Percentiles rank a stretch among this genome's conserved stretches.
phyloP scores from a whole-genome alignment of 495 filamentous ascomycete genomes.

The Podospora sp. region DNA sequence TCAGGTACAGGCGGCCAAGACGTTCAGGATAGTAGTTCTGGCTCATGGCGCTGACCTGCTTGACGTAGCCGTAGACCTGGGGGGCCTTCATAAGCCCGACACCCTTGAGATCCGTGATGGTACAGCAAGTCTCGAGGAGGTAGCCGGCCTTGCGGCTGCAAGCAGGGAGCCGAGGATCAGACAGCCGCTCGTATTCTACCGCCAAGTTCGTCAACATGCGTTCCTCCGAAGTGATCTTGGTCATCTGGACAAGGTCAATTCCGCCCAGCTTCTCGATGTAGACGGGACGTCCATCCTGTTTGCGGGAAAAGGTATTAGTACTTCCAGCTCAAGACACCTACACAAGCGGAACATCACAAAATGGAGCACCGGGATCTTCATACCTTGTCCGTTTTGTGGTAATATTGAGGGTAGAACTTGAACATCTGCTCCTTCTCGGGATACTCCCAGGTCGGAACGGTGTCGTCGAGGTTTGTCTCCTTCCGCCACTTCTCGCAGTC shows the following conservation, averaged over 20 bases:
- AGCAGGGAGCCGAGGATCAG: constrained; percentile 89
- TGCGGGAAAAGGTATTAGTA: constrained; percentile 15
- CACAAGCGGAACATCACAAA: background rate
- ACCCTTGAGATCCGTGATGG: constrained; percentile 94
- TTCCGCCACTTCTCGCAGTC: constrained; percentile 90
- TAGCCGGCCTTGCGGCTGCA: constrained; percentile 90
- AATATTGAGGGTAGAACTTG: constrained; percentile 97
- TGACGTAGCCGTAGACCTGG: constrained; percentile 74
- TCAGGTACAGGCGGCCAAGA: constrained; percentile 83
- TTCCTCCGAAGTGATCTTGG: constrained; percentile 83
- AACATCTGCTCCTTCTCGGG: constrained; percentile 84
- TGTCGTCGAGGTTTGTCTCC: constrained; percentile 77
- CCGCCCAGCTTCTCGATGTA: constrained; percentile 97
- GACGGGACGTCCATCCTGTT: constrained; percentile 89
- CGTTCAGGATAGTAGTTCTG: constrained; percentile 99
- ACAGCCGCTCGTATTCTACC: constrained; percentile 92
- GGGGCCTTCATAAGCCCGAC: constrained; percentile 79
- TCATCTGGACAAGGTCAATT: constrained; percentile 86
- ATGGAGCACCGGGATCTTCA: constrained; percentile 13
- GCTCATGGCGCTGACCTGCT: constrained; percentile 68
- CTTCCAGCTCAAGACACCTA: background rate
- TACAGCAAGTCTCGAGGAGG: constrained; percentile 95
- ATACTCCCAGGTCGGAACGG: constrained; percentile 81
- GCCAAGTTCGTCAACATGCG: constrained; percentile 97
- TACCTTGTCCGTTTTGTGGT: constrained; percentile 98